phyloP scores from a whole-genome alignment of 2,329 filamentous ascomycete species.

The Beauveria brongniartii region DNA sequence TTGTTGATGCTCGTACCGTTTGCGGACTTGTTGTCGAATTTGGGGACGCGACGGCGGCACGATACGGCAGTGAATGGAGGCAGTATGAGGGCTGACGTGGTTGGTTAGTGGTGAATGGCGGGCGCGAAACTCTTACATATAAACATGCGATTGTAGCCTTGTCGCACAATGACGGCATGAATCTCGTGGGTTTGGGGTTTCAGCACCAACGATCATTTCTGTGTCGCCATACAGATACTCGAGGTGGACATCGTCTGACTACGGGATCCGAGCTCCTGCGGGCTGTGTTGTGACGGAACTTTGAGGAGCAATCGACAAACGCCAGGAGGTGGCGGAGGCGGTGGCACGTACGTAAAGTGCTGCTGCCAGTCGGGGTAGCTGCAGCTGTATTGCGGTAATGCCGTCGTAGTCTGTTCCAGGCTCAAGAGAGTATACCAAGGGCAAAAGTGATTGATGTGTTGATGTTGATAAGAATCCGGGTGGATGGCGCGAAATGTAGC shows the following conservation, averaged over 20 bases:
- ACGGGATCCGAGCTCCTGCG: slow-evolving; percentile 1
- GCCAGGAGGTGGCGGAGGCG: not conserved
- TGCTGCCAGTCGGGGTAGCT: not conserved
- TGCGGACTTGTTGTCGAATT: not conserved
- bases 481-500: not conserved
- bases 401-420: not conserved
- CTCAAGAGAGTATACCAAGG: not conserved
- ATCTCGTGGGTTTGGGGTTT: not conserved
- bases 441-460: not conserved
- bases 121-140: not conserved
- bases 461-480: not conserved
- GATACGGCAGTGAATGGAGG: not conserved
- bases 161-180: not conserved
- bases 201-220: not conserved
- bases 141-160: not conserved
- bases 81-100: not conserved
- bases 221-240: not conserved
- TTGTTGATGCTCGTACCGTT: not conserved
- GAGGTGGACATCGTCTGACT: not conserved
- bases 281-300: not conserved
- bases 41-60: not conserved
- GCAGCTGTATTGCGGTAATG: not conserved
- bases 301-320: not conserved
- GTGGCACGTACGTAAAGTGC: not conserved
- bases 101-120: not conserved